A percentile compares a stretch with the other conserved stretches of the same genome.
Conservation (phyloP, 371 early-diverging fungal genomes). For the Blakeslea trispora region DNA sequence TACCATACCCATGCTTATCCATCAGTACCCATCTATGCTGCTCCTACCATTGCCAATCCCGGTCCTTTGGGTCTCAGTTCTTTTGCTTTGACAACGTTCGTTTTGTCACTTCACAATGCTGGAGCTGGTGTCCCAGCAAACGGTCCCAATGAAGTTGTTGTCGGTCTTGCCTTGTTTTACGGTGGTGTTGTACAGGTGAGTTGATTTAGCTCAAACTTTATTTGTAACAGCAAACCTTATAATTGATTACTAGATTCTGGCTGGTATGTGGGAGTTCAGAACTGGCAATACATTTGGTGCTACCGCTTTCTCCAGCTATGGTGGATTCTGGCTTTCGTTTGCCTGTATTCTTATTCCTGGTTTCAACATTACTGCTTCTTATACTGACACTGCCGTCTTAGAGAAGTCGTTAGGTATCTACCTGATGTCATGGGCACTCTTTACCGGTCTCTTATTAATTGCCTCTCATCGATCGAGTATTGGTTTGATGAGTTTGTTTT, state of each 20-base stretch:
- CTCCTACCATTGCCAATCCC: slow-evolving; percentile 60
- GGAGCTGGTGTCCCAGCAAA: slow-evolving; percentile 61
- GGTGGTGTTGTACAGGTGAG: slow-evolving; percentile 72
- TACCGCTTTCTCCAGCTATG: slow-evolving; percentile 79
- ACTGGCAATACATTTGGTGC: slow-evolving; percentile 82
- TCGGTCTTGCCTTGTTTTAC: slow-evolving; percentile 72
- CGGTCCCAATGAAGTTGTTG: slow-evolving; percentile 54
- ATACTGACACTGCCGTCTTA: slow-evolving; percentile 41
- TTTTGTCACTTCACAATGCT: slow-evolving; percentile 63
- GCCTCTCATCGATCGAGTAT: slow-evolving; percentile 66
- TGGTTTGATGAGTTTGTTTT: slow-evolving; percentile 63
- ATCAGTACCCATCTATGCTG: slow-evolving; percentile 22
- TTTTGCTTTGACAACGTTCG: slow-evolving; percentile 75
- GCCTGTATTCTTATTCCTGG: slow-evolving; percentile 65
- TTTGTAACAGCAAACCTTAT: not conserved
- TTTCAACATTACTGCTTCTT: slow-evolving; percentile 50
- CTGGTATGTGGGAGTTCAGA: slow-evolving; percentile 86
- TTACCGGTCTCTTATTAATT: slow-evolving; percentile 67
- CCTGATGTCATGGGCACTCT: slow-evolving; percentile 68
- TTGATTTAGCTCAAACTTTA: not conserved
- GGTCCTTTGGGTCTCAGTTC: slow-evolving; percentile 71
- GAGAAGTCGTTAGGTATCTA: slow-evolving; percentile 69
- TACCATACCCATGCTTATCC: slow-evolving; percentile 2
- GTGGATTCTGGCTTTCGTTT: slow-evolving; percentile 80
- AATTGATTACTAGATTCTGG: slow-evolving; percentile 51